Evolutionary conservation across 1,284 basidiomycete species (phyloP).

Genomic region (Ceratobasidium sp.): DNA sequence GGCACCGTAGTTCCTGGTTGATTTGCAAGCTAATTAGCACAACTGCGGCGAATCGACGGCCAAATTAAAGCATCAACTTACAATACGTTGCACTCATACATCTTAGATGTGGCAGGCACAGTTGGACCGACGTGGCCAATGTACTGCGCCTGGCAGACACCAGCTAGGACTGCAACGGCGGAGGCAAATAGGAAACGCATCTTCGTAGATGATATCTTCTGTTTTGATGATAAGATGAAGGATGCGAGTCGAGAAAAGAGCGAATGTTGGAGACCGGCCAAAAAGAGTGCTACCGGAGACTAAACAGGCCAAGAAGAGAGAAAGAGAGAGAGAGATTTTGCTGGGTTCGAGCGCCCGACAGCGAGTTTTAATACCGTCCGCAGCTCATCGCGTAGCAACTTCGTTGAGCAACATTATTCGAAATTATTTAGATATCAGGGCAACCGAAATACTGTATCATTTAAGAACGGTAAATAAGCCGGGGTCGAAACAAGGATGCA

Average conservation of each 20-base stretch:
- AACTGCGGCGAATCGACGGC: neutral
- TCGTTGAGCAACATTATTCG: neutral
- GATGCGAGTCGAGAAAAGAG: constrained; percentile 6
- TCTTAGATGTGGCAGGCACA: constrained; percentile 41
- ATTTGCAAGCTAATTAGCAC: neutral
- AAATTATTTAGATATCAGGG: too few relatives aligned
- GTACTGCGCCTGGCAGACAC: constrained; percentile 41
- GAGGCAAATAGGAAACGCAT: constrained; percentile 25
- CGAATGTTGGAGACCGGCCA: constrained; percentile 11
- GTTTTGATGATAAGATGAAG: neutral
- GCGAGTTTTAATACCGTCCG: neutral
- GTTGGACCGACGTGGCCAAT: constrained; percentile 34
- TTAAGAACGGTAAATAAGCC: constrained; percentile 10
- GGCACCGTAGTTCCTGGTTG: constrained; percentile 33
- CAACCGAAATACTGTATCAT: constrained; percentile 2
- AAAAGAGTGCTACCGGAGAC: constrained; percentile 39
- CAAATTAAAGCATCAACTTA: neutral
- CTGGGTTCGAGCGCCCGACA: too few relatives aligned
- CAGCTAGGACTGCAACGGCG: constrained; percentile 19
- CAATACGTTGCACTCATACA: constrained; percentile 41
- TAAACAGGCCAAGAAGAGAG: constrained; percentile 13
- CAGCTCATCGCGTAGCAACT: constrained; percentile 8
- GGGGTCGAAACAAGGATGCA: constrained; percentile 16
- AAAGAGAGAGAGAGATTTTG: constrained; percentile 11
- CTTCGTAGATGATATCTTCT: neutral